phyloP scores from a whole-genome alignment of 352 stramenopile species.

The Phytophthora boehmeriae region DNA sequence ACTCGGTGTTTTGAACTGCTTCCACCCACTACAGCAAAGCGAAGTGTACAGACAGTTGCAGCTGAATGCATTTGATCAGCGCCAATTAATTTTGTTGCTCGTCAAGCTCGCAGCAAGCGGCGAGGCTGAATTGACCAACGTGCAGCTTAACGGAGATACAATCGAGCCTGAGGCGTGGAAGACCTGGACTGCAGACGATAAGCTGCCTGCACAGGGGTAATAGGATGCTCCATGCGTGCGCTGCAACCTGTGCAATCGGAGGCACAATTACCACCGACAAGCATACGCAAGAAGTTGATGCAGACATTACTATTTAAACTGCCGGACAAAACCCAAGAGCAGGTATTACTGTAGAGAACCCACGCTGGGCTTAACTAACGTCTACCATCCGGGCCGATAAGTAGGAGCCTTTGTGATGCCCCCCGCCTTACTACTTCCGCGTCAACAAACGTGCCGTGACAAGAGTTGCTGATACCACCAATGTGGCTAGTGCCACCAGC shows the following conservation, averaged over 20 bases:
- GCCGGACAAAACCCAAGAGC: slow-evolving; percentile 53
- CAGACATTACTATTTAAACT: slow-evolving; percentile 66
- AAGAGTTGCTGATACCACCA: slow-evolving; percentile 57
- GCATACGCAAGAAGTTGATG: slow-evolving; percentile 63
- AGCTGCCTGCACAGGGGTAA: slow-evolving; percentile 45
- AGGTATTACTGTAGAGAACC: slow-evolving; percentile 17
- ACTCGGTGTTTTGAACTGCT: slow-evolving; percentile 64
- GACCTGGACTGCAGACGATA: slow-evolving; percentile 59
- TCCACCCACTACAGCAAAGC: slow-evolving; percentile 61
- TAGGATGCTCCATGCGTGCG: slow-evolving; percentile 57
- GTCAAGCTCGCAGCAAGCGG: slow-evolving; percentile 51
- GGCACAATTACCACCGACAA: slow-evolving; percentile 50
- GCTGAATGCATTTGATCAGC: slow-evolving; percentile 54
- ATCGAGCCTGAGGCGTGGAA: slow-evolving; percentile 63
- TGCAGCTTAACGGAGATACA: slow-evolving; percentile 48
- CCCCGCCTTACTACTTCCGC: slow-evolving; percentile 22
- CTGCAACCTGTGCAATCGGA: slow-evolving; percentile 49
- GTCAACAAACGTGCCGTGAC: slow-evolving; percentile 54
- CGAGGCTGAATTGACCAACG: slow-evolving; percentile 54
- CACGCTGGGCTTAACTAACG: slow-evolving; percentile 6
- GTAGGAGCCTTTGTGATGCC: slow-evolving; percentile 1
- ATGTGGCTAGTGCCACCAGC: slow-evolving; percentile 46
- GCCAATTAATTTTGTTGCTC: slow-evolving; percentile 60
- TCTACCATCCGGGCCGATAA: neutral
- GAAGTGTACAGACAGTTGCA: slow-evolving; percentile 61